Evolutionary conservation across 768 basidiomycete genomes (phyloP).

Genomic region (Kwoniella sp.): DNA sequence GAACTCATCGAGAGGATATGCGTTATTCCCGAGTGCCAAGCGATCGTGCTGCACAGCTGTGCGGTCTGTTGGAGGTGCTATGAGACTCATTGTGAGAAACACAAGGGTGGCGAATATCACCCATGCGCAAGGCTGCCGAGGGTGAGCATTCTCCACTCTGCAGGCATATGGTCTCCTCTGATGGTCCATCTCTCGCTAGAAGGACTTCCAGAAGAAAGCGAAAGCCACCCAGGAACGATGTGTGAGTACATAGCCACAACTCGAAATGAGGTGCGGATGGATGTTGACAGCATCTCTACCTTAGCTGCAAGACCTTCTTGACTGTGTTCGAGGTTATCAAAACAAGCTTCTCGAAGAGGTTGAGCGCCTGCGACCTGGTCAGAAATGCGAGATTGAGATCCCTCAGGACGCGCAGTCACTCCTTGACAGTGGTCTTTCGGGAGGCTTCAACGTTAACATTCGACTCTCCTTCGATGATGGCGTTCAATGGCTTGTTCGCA

Average conservation of each 20-base stretch:
- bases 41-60: background rate
- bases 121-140: background rate
- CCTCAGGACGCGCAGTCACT: background rate
- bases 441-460: slow-evolving; percentile 2
- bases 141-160: too few relatives aligned
- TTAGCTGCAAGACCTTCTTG: background rate
- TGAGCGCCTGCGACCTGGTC: background rate
- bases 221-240: too few relatives aligned
- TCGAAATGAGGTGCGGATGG: too few relatives aligned
- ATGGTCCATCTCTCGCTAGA: too few relatives aligned
- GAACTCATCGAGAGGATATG: slow-evolving; percentile 8
- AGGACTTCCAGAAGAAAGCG: too few relatives aligned
- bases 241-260: too few relatives aligned
- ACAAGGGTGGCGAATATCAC: background rate
- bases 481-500: slow-evolving; percentile 1
- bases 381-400: background rate
- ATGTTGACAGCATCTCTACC: too few relatives aligned
- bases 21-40: background rate
- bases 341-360: background rate
- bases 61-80: slow-evolving; percentile 2
- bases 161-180: too few relatives aligned
- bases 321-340: background rate
- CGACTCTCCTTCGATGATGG: slow-evolving; percentile 6
- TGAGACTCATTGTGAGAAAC: background rate
- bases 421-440: background rate